Percentiles rank a stretch among this genome's conserved stretches.
phyloP scores from a whole-genome alignment of 805 yeast species.

The Starmerella ratchasimensis region DNA sequence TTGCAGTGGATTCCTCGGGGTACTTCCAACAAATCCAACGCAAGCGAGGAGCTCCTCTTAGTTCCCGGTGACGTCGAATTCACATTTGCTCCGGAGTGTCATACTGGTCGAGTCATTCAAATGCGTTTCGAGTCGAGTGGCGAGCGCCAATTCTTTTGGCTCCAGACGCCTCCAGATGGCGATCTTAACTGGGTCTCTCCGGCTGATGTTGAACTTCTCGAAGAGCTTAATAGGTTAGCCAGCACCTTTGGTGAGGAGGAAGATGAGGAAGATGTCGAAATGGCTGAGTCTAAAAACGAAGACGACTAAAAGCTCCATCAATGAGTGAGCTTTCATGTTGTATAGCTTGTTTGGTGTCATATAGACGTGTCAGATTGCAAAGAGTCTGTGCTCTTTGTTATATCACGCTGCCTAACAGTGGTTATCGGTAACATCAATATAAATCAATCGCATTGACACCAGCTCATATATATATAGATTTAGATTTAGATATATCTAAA shows the following conservation, averaged over 20 bases:
- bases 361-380: no score
- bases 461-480: no score
- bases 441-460: no score
- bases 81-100: slow-evolving; percentile 54
- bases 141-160: slow-evolving; percentile 47
- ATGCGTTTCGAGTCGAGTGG: slow-evolving; percentile 52
- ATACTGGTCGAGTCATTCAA: slow-evolving; percentile 63
- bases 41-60: slow-evolving; percentile 39
- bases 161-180: slow-evolving; percentile 61
- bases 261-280: slow-evolving; percentile 15
- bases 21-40: slow-evolving; percentile 24
- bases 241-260: slow-evolving; percentile 17
- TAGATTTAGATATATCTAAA: no score
- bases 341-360: no score
- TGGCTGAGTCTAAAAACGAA: neutral
- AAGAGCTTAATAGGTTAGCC: slow-evolving; percentile 34
- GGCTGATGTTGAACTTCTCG: slow-evolving; percentile 40
- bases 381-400: no score
- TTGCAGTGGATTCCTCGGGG: slow-evolving; percentile 62
- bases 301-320: no score
- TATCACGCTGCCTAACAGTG: no score
- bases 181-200: slow-evolving; percentile 41
- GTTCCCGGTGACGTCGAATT: slow-evolving; percentile 80
- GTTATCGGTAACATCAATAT: no score
- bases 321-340: neutral